A percentile compares a stretch with the other conserved stretches of the same genome.
Evolutionary conservation across 345 rosid species (phyloP).

Genomic region (Arabis alpina): DNA sequence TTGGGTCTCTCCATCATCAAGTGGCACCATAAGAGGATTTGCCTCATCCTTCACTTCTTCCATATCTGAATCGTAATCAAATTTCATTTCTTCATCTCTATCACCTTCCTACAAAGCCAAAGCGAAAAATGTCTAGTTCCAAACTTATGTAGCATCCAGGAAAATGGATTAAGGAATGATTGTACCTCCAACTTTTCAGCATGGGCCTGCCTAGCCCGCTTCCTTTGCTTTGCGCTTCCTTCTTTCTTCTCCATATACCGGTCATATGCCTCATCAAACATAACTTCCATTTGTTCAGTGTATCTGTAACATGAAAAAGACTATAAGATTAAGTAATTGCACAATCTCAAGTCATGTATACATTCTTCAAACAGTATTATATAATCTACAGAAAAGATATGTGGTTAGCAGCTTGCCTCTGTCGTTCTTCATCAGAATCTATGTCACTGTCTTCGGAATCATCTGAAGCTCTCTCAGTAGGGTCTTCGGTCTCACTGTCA

Average conservation of each 20-base stretch:
- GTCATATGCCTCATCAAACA: slow-evolving; percentile 80
- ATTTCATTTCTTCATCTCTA: slow-evolving; percentile 46
- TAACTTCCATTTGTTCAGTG: slow-evolving; percentile 73
- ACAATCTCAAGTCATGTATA: slow-evolving; percentile 20
- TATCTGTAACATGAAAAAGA: slow-evolving; percentile 56
- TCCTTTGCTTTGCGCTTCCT: slow-evolving; percentile 80
- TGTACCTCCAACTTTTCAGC: slow-evolving; percentile 72
- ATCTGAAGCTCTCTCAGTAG: slow-evolving; percentile 43
- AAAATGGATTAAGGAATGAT: slow-evolving; percentile 2
- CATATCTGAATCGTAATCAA: slow-evolving; percentile 76
- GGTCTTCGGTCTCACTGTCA: slow-evolving; percentile 64
- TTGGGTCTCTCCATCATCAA: slow-evolving; percentile 65
- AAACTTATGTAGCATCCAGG: neutral
- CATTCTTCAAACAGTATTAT: neutral
- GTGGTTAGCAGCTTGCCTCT: slow-evolving; percentile 44
- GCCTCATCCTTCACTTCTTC: slow-evolving; percentile 60
- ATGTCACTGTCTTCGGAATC: slow-evolving; percentile 57
- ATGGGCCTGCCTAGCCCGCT: slow-evolving; percentile 74
- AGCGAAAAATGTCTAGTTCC: slow-evolving; percentile 1
- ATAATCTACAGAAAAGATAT: neutral
- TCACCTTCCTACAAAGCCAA: slow-evolving; percentile 60
- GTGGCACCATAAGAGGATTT: slow-evolving; percentile 81
- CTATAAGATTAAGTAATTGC: neutral
- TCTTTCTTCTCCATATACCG: slow-evolving; percentile 63
- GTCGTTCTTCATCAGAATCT: slow-evolving; percentile 86